phyloP scores from a whole-genome alignment of 225 moss, liverwort and hornwort species.

The Physcomitrium patens region DNA sequence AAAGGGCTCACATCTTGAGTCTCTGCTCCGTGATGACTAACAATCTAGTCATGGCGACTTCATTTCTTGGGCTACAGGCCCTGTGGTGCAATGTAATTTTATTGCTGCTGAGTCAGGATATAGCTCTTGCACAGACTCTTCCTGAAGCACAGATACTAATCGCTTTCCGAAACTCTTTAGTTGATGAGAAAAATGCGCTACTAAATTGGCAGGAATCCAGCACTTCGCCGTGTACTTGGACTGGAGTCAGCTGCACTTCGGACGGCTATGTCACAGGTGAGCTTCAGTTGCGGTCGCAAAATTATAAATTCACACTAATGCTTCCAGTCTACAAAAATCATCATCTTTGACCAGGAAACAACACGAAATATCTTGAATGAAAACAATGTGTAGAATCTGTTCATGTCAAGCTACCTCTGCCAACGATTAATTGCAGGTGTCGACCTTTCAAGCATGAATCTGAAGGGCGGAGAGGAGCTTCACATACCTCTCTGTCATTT shows the following conservation, averaged over 20 bases:
- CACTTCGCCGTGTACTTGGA: conserved; percentile 46
- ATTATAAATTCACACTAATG: background rate
- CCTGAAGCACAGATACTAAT: conserved; percentile 41
- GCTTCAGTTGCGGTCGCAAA: background rate
- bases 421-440: conserved; percentile 26
- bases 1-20: background rate
- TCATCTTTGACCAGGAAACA: background rate
- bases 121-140: conserved; percentile 1
- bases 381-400: background rate
- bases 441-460: conserved; percentile 41
- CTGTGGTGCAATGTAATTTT: conserved; percentile 3
- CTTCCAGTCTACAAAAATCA: background rate
- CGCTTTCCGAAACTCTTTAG: conserved; percentile 37
- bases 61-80: background rate
- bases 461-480: conserved; percentile 21
- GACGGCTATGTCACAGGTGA: conserved; percentile 41
- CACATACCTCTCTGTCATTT: conserved; percentile 40
- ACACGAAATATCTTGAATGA: too few species aligned
- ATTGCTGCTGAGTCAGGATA: conserved; percentile 15
- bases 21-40: background rate
- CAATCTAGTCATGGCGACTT: conserved; percentile 21
- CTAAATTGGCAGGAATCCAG: conserved; percentile 37
- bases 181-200: conserved; percentile 36
- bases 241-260: conserved; percentile 41
- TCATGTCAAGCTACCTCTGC: background rate